Evolutionary conservation across 2,329 filamentous ascomycete species (phyloP).

Genomic region (Tolypocladium amazonense): DNA sequence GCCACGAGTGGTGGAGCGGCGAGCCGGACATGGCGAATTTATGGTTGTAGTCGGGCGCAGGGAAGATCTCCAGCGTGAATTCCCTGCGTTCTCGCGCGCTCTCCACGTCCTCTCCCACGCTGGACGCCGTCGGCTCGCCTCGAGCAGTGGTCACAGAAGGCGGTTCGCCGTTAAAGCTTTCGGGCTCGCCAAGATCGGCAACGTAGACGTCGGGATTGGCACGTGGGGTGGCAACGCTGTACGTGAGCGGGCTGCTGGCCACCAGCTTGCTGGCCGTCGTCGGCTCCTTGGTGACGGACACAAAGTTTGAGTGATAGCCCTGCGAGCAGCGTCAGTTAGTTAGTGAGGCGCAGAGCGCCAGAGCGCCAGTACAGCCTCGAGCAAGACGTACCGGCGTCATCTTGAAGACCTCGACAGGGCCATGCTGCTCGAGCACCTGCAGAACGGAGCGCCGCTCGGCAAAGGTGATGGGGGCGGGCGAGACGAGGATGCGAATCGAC

Average conservation of each 20-base stretch:
- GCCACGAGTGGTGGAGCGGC: slow-evolving; percentile 31
- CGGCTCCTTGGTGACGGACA: slow-evolving; percentile 33
- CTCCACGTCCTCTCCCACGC: background rate
- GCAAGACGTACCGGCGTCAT: slow-evolving; percentile 10
- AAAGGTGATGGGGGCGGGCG: slow-evolving; percentile 40
- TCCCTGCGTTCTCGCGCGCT: slow-evolving; percentile 13
- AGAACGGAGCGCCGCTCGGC: slow-evolving; percentile 45
- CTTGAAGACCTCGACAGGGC: slow-evolving; percentile 42
- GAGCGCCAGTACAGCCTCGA: background rate
- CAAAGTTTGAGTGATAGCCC: slow-evolving; percentile 37
- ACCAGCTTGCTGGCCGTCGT: slow-evolving; percentile 29
- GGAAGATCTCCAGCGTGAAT: slow-evolving; percentile 32
- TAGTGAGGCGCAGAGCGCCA: background rate
- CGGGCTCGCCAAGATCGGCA: slow-evolving; percentile 17
- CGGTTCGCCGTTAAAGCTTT: slow-evolving; percentile 1
- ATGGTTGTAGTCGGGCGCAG: slow-evolving; percentile 28
- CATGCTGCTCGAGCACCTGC: slow-evolving; percentile 37
- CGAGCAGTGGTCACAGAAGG: background rate
- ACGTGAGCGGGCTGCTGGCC: slow-evolving; percentile 34
- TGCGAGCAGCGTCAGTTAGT: too few species aligned
- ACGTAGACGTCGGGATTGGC: slow-evolving; percentile 19
- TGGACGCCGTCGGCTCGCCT: background rate
- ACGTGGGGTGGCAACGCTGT: slow-evolving; percentile 23
- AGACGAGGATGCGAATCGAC: slow-evolving; percentile 39
- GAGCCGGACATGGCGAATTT: slow-evolving; percentile 21